Base-by-base conservation (phyloP, 2,329 filamentous ascomycete genomes). In the Aspergillus fijiensis region DNA sequence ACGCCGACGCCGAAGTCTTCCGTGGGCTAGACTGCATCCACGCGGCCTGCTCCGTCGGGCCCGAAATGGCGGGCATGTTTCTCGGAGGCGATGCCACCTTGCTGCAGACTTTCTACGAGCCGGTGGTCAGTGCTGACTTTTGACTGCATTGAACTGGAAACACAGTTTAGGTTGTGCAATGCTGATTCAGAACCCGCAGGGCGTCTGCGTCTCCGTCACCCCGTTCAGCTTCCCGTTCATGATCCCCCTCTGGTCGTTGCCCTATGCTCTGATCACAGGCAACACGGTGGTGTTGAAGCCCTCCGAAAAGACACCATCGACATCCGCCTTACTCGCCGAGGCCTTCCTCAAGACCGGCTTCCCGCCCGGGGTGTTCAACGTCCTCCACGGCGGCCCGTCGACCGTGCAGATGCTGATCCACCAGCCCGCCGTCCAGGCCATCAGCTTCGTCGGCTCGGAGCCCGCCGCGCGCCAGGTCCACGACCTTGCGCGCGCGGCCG, bases 391-490 rank as follows among this genome's bases (percentile, higher is more conserved):
- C 47, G 76, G 84, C 1, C 83, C 84, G 57, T 84, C 82, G 72
- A 85, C 85, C 0, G 85, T 87, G 35, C 84, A 88, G 73, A 88
- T 87, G 74, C 86, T 89, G 67, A 79, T 88, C 62, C 84, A 87
- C 63, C 85, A 87, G 70, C 86, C 86, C 1, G 77, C 78, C 57
- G 87, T 88, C 77, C 87, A 87, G 78, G 86, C 86, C 49, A 81
- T 89, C 64, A 84, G 80, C 69, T 89, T 89, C 63, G 86, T 89
- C 19, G 86, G 86, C 55, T 83, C 82, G 73, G 88, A 88, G 78
- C 82, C 82, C 67, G 86, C 85, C 6, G 86, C 86, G 39, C 85
- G 88, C 69, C 88, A 88, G 75, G 88, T 89, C 72, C 87, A 82
- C 76, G 77, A 80, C 50, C 82, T 85, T 50, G 84, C 81, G 6